Base-by-base conservation (phyloP, 2,329 filamentous ascomycete genomes). In the Fusarium hostae region DNA sequence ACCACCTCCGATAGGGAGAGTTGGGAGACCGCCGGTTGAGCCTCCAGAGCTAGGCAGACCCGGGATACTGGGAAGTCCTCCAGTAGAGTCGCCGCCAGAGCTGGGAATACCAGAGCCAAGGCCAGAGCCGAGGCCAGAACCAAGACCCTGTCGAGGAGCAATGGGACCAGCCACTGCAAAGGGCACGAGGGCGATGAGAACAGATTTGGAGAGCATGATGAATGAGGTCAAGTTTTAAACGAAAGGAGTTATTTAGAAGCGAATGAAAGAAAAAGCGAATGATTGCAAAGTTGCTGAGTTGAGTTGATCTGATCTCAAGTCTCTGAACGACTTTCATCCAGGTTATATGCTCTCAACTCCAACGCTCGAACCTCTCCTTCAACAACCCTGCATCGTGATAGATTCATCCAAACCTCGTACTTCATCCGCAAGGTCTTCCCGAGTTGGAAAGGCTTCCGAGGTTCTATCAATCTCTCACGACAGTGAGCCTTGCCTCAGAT, bases 101-200 rank as follows among this genome's bases (percentile, higher is more conserved):
- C 45, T 50, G 15, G 62, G 59, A 18, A 63, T 34, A 35, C 47
- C 57, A 47, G 63, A 58, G 16, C 51, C 63, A n/a, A 45, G 34
- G 26, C 60, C 59, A 15, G 57, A 63, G 8, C 40, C 59, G 18
- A 58, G 26, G 44, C 59, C 37, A 11, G 48, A 52, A 16, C 61
- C 59, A 9, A 48, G n/a, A 8, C 45, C 47, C 48, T 66, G 69
- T 43, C 72, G 66, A 40, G 26, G 51, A 30, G 60, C 63, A 43
- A 76, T 62, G 63, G 75, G 75, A 43, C 71, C 65, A 41, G 75
- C 75, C 61, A 71, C 56, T 41, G 63, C 75, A 30, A 77, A 60
- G 30, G 75, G 70, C 54, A 68, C 60, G 7, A 77, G 70, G 56
- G 70, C 64, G 48, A 77, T 40, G 56, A 77, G 66, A 50, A 77